Base-by-base conservation (phyloP, 2,329 filamentous ascomycete genomes). In the Hymenotorrendiella dingleyae region DNA sequence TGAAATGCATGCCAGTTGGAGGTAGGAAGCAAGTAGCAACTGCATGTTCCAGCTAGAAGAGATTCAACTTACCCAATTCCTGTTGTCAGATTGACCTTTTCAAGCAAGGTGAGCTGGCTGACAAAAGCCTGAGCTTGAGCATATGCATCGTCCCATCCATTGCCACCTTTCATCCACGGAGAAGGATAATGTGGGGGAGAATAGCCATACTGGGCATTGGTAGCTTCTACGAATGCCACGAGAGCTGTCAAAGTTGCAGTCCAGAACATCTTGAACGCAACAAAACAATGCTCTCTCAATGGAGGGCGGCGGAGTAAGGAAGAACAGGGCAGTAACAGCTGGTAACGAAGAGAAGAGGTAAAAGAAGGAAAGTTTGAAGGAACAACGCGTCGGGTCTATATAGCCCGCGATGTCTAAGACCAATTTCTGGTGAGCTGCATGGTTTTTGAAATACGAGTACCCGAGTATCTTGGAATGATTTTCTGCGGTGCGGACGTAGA, bases 21-120 rank as follows among this genome's bases (percentile, higher is more conserved):
- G 14, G 12, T 17, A 32, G n/a, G n/a, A 30, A 30, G 5, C 4
- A 30, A n/a, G 11, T 32, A 17, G 29, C 9, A 6, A 19, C 17
- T 10, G 10, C 10, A 9, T 3, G 29, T 19, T 10, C 12, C 27
- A 40, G 17, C 1, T 1, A 16, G 27, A 23, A 19, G 26, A 32
- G 12, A 30, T 11, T 8, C 12, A 21, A 27, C 39, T 35, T 24
- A 42, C 39, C 60, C 60, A 16, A 83, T 82, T 63, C 91, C 91
- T 0, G 90, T 96, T 3, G 93, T 97, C 49, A 98, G 64, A 64
- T 97, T 97, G 66, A 97, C 87, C 67, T 91, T 91, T 62, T 91
- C 86, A 2, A 84, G 83, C 42, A 91, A 63, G 0, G 84, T 90
- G 78, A 91, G 86, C 36, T 78, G 74, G 46, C 78, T 76, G 12